These are phyloP conservation scores for Beauveria pseudobassiana DNA, from an alignment of 2,329 filamentous ascomycete genomes.

Conservation along the genomic window DNA sequence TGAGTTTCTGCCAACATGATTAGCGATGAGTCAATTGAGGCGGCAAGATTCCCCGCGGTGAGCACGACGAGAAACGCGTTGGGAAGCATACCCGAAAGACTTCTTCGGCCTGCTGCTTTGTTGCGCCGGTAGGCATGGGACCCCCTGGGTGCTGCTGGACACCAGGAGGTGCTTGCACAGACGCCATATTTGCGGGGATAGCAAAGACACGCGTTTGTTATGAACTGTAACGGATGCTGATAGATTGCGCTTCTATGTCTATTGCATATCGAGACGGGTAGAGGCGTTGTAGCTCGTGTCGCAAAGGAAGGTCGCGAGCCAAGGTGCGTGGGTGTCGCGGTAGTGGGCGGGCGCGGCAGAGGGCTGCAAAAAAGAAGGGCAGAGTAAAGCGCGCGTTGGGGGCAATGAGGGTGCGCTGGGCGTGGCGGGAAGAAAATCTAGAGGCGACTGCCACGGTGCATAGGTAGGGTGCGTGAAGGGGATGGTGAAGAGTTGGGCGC, in stretches of 20 bases:
- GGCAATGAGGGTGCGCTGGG: neutral
- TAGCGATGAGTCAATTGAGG: neutral
- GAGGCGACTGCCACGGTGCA: conserved; percentile 8
- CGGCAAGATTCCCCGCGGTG: neutral
- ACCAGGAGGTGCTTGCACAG: conserved; percentile 64
- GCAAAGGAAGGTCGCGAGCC: conserved; percentile 12
- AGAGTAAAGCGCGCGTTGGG: conserved; percentile 8
- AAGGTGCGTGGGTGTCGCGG: conserved; percentile 1
- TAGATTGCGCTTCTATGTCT: conserved; percentile 21
- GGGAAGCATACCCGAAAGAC: conserved; percentile 51
- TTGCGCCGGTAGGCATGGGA: conserved; percentile 59
- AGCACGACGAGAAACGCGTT: conserved; percentile 6
- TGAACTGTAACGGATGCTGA: conserved; percentile 19
- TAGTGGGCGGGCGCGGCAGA: neutral
- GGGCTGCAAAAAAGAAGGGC: conserved; percentile 12
- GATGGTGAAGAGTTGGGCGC: conserved; percentile 6
- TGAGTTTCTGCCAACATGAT: conserved; percentile 59
- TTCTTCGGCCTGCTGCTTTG: conserved; percentile 70
- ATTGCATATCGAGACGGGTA: conserved; percentile 31
- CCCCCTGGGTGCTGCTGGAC: conserved; percentile 60
- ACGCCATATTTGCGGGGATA: conserved; percentile 58
- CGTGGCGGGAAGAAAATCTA: conserved; percentile 1
- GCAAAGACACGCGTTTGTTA: conserved; percentile 18
- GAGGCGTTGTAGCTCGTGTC: conserved; percentile 16
- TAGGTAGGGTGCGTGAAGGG: conserved; percentile 1